Base-by-base conservation (phyloP, 2,329 filamentous ascomycete species). In the Colletotrichum acutatum region DNA sequence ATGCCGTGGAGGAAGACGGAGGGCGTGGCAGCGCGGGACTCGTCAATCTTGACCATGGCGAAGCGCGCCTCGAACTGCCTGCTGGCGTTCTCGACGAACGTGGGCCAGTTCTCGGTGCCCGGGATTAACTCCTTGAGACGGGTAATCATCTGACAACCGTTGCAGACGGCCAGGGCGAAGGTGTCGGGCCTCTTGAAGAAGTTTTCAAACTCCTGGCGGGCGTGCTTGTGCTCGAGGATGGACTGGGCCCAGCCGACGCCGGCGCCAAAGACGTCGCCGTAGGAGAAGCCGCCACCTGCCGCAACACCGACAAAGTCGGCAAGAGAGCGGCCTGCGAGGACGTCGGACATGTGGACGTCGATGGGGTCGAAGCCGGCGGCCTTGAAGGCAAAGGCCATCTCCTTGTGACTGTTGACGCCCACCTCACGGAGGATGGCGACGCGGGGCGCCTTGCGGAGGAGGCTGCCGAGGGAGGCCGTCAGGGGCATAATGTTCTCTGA, bases 351-450 rank as follows among this genome's bases (percentile, higher is more conserved):
- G 87, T 98, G 96, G 1, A 98, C 93, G 79, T 99, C 96, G 59
- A 98, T 90, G 16, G 95, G 91, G 62, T 95, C 92, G 85, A 98
- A 98, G 49, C 96, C 96, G 56, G 97, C 96, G 46, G 92, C 91
- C 76, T 93, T 92, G 88, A 98, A 98, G 61, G 95, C 95, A 79
- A 97, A 98, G 1, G 97, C 97, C 94, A 99, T 97, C 83, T 99
- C 97, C n/a, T 95, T 92, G 78, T 98, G 91, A 54, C 95, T 94
- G 84, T 99, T 98, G 76, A 98, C 94, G 81, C 97, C 97, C 82
- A 98, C 95, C 83, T 98, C 97, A 79, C 97, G 90, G 26, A 99
- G 90, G 77, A 99, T 97, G 56, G 97, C 97, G 28, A 99, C 95
- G 37, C 92, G 91, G 1, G 94, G 93, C 83, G 81, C 78, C 77